These are phyloP conservation scores for Amesomyces nigricolor DNA, from an alignment of 2,329 filamentous ascomycete genomes.

Conservation along the genomic window DNA sequence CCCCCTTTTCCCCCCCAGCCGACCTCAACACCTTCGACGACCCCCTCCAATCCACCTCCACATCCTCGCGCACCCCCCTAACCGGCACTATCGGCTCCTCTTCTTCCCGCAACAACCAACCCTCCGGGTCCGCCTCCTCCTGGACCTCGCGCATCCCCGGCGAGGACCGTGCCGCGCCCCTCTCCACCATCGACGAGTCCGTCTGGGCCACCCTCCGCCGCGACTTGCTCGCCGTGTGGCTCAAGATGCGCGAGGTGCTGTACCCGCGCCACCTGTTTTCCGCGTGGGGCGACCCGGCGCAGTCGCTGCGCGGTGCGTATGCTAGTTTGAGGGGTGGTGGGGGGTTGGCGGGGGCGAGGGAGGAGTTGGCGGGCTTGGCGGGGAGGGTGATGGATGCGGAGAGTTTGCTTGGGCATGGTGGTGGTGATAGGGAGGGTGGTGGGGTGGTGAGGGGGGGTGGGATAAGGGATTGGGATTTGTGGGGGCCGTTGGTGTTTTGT, in stretches of 20 bases:
- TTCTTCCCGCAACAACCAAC: background rate
- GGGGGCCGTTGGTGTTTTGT: slow-evolving; percentile 94
- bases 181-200: slow-evolving; percentile 92
- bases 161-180: slow-evolving; percentile 82
- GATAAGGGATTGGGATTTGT: slow-evolving; percentile 93
- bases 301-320: slow-evolving; percentile 52
- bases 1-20: slow-evolving; percentile 43
- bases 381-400: slow-evolving; percentile 61
- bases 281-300: slow-evolving; percentile 54
- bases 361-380: slow-evolving; percentile 57
- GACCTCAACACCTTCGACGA: slow-evolving; percentile 92
- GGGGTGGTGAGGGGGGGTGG: slow-evolving; percentile 37
- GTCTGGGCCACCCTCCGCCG: slow-evolving; percentile 97
- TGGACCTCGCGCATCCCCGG: slow-evolving; percentile 78
- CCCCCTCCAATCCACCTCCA: slow-evolving; percentile 70
- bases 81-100: slow-evolving; percentile 34
- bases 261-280: slow-evolving; percentile 90
- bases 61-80: slow-evolving; percentile 48
- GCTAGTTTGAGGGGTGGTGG: slow-evolving; percentile 51
- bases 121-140: background rate
- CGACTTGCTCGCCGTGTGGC: slow-evolving; percentile 89
- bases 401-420: slow-evolving; percentile 39
- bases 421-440: background rate
- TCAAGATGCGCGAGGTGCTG: slow-evolving; percentile 95
- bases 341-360: slow-evolving; percentile 53